Percentiles rank a stretch among this genome's conserved stretches.
These are phyloP conservation scores for Digitaria exilis DNA, from an alignment of 202 grass and related monocot genomes.

Conservation along the genomic window DNA sequence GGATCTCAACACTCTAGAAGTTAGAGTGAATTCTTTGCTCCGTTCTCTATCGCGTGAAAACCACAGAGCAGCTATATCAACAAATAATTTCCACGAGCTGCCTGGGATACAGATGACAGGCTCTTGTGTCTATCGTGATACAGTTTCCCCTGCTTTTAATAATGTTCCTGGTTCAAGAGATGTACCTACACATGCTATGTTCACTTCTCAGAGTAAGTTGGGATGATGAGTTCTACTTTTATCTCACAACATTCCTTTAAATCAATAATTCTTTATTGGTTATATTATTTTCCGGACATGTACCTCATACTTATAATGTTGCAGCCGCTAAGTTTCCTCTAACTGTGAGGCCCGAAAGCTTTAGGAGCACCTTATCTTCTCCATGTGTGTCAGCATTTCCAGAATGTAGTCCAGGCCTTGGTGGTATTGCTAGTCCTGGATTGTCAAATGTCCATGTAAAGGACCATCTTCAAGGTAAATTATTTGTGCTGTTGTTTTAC, in stretches of 20 bases:
- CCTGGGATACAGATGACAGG: slow-evolving; percentile 30
- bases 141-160: slow-evolving; percentile 31
- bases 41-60: slow-evolving; percentile 8
- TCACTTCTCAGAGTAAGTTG: slow-evolving; percentile 54
- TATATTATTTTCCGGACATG: slow-evolving; percentile 46
- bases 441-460: slow-evolving; percentile 28
- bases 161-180: slow-evolving; percentile 24
- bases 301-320: slow-evolving; percentile 18
- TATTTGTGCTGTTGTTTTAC: slow-evolving; percentile 13
- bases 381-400: slow-evolving; percentile 33
- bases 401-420: slow-evolving; percentile 33
- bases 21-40: slow-evolving; percentile 35
- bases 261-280: background rate
- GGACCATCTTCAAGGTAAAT: slow-evolving; percentile 44
- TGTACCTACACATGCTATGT: slow-evolving; percentile 3
- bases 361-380: slow-evolving; percentile 20
- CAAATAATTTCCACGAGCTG: slow-evolving; percentile 16
- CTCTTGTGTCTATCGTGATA: slow-evolving; percentile 27
- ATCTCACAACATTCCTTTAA: slow-evolving; percentile 13
- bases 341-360: slow-evolving; percentile 23
- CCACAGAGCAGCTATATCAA: slow-evolving; percentile 13
- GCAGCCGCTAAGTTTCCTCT: slow-evolving; percentile 34
- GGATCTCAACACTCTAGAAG: slow-evolving; percentile 41
- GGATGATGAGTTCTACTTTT: slow-evolving; percentile 25
- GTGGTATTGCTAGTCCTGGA: slow-evolving; percentile 10